Evolutionary conservation across 2,329 filamentous ascomycete genomes (phyloP).

Genomic region (Aspergillus sp.): DNA sequence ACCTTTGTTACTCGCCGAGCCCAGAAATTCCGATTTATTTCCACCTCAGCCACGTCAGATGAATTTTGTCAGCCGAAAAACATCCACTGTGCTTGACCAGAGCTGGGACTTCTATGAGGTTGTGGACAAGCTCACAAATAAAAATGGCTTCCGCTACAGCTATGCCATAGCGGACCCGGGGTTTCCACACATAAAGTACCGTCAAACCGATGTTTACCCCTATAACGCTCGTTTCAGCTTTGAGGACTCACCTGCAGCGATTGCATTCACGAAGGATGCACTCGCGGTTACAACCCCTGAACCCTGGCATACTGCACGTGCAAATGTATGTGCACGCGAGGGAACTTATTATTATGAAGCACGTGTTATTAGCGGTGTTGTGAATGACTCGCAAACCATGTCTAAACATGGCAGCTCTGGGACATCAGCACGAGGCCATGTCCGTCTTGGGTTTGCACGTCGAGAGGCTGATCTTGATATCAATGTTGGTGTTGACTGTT

Average conservation of each 20-base stretch:
- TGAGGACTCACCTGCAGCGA: slow-evolving; percentile 81
- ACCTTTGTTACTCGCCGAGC: slow-evolving; percentile 36
- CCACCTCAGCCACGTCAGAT: slow-evolving; percentile 37
- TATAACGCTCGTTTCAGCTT: slow-evolving; percentile 83
- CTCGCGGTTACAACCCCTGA: slow-evolving; percentile 82
- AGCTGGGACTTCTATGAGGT: slow-evolving; percentile 41
- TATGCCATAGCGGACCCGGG: slow-evolving; percentile 85
- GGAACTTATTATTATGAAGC: slow-evolving; percentile 94
- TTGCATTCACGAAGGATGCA: slow-evolving; percentile 74
- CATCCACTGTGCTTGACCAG: slow-evolving; percentile 28
- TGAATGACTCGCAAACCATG: slow-evolving; percentile 19
- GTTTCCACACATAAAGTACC: slow-evolving; percentile 87
- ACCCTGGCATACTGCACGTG: slow-evolving; percentile 84
- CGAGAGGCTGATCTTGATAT: slow-evolving; percentile 44
- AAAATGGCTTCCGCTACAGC: slow-evolving; percentile 76
- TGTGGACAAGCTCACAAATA: slow-evolving; percentile 55
- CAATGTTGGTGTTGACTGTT: slow-evolving; percentile 81
- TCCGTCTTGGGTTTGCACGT: slow-evolving; percentile 44
- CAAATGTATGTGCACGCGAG: slow-evolving; percentile 85
- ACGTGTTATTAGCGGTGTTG: slow-evolving; percentile 69
- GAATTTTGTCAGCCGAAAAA: slow-evolving; percentile 31
- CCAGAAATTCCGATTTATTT: slow-evolving; percentile 30
- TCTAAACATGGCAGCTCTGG: slow-evolving; percentile 16
- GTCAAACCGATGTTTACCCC: slow-evolving; percentile 79
- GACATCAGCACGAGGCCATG: slow-evolving; percentile 36